Conservation (phyloP, 2,329 filamentous ascomycete species). For the Penicillium thymicola region DNA sequence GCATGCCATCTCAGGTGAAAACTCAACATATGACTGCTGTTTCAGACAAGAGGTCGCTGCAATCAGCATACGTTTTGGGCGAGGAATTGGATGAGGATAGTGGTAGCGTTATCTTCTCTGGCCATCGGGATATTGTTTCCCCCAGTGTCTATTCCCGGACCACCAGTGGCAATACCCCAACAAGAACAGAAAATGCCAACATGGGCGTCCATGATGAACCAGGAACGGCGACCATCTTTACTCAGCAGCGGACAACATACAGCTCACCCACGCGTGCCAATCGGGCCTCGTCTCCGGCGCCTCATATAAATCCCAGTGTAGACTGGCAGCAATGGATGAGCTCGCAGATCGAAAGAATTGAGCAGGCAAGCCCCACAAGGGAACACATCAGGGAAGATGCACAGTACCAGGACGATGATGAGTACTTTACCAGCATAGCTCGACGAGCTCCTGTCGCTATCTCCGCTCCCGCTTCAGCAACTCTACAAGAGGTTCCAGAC, state of each 20-base stretch:
- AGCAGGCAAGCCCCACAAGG: constrained; percentile 24
- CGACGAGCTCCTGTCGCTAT: constrained; percentile 1
- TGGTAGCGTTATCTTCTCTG: constrained; percentile 19
- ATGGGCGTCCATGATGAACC: constrained; percentile 20
- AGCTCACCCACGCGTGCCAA: constrained; percentile 28
- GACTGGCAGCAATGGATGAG: constrained; percentile 42
- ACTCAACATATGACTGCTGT: not conserved
- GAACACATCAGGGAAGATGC: constrained; percentile 41
- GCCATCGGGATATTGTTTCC: constrained; percentile 23
- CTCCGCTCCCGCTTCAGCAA: not conserved
- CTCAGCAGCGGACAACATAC: constrained; percentile 29
- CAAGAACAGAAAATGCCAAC: constrained; percentile 7
- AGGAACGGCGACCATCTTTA: constrained; percentile 40
- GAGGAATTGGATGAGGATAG: constrained; percentile 20
- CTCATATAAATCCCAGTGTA: constrained; percentile 22
- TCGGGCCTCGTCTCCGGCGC: not conserved
- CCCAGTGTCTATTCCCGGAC: constrained; percentile 46
- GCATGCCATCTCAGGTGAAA: not conserved
- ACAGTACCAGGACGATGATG: constrained; percentile 33
- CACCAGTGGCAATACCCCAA: constrained; percentile 34
- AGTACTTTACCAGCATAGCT: constrained; percentile 12
- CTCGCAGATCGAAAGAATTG: constrained; percentile 35
- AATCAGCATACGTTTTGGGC: not conserved
- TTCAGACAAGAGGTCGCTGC: not conserved
- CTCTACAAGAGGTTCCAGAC: not conserved